Evolutionary conservation across 2,329 filamentous ascomycete species (phyloP), one percentile per base, ranked within the genome.

Genomic region (Fusarium veterinarium): DNA sequence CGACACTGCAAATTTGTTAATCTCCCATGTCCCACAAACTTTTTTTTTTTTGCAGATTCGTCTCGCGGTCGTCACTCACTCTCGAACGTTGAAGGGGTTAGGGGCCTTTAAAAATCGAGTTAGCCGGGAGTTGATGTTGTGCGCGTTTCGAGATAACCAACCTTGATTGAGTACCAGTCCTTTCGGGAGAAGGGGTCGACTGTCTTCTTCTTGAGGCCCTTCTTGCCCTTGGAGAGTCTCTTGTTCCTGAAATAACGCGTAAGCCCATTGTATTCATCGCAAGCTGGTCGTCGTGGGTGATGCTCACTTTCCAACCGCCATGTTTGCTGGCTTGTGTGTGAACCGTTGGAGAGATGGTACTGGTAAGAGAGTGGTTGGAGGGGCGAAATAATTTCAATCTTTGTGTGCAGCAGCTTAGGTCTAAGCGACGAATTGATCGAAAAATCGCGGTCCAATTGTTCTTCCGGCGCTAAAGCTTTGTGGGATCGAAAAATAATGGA

Each of bases 221-320:
- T 99, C 94, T 98, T 99, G 89, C 96, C 96, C 92, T 99, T 99
- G 79, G 96, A 98, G 90, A 99, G 92, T 91, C 96, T 95, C 95
- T 99, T 99, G 92, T 99, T 99, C 94, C 92, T 95, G 80, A 42
- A 64, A 52, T 48, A 61, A 66, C 67, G 72, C 45, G 69, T 79
- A 67, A 81, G 77, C 62, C 73, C 58, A 28, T 41, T 30, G n/a
- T 65, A 16, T 35, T 63, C 37, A 46, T 52, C 51, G 51, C 12
- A 44, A 37, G 35, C 30, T 42, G 51, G 60, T 55, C 48, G 64
- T 63, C 64, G 64, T 62, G 48, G 71, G 71, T 64, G 42, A 72
- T 77, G 76, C 86, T 83, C 84, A 89, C 87, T 89, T 89, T 86
- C 87, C 87, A 85, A 89, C 87, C 83, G 87, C 87, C 87, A 89